Evolutionary conservation across 495 filamentous ascomycete species (phyloP).

Genomic region (Talaromyces ruber): DNA sequence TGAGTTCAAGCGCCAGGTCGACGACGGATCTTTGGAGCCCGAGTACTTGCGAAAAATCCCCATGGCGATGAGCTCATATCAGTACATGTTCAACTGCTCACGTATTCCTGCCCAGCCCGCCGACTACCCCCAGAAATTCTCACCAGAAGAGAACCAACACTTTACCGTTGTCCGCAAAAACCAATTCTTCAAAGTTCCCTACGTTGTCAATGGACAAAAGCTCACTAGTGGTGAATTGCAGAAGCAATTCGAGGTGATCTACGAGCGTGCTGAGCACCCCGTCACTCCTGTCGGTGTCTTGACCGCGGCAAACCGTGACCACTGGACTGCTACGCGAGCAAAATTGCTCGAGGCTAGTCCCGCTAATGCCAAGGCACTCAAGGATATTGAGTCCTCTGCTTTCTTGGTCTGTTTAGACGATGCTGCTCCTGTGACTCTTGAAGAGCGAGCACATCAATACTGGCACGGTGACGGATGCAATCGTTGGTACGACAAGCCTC

Average conservation of each 20-base stretch:
- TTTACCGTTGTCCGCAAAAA: constrained; percentile 89
- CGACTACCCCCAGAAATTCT: constrained; percentile 79
- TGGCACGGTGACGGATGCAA: constrained; percentile 97
- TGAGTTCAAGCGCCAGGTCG: constrained; percentile 91
- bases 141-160: constrained; percentile 66
- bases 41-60: constrained; percentile 97
- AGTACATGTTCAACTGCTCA: constrained; percentile 98
- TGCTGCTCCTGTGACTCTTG: constrained; percentile 82
- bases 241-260: constrained; percentile 76
- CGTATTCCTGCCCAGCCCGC: constrained; percentile 75
- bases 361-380: constrained; percentile 64
- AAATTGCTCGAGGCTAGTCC: constrained; percentile 65
- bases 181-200: constrained; percentile 82
- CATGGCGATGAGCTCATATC: constrained; percentile 93
- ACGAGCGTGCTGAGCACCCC: constrained; percentile 62
- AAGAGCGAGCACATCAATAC: constrained; percentile 92
- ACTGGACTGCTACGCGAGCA: constrained; percentile 81
- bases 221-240: constrained; percentile 85
- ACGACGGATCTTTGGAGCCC: constrained; percentile 74
- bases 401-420: constrained; percentile 95
- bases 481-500: constrained; percentile 97
- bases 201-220: constrained; percentile 68
- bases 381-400: constrained; percentile 80
- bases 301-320: constrained; percentile 85
- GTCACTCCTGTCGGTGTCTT: constrained; percentile 72